A percentile compares a stretch with the other conserved stretches of the same genome.
phyloP scores from a whole-genome alignment of 805 yeast species.

The Cyberlindnera americana region DNA sequence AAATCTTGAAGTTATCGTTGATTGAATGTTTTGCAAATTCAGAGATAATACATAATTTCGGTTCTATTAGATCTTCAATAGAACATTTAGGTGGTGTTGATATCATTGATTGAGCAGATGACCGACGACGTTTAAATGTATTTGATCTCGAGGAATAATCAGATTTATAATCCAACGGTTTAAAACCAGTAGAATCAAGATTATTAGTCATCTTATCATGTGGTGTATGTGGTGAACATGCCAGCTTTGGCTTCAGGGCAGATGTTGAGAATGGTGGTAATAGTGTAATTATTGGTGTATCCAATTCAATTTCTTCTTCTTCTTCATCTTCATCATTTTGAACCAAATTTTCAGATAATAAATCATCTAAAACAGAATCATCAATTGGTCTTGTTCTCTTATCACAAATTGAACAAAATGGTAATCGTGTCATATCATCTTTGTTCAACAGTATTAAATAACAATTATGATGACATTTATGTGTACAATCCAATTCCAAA shows the following conservation, averaged over 20 bases:
- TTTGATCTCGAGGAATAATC: too few species aligned
- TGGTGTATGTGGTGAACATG: constrained; percentile 23
- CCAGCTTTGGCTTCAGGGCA: constrained; percentile 18
- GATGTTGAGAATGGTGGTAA: constrained; percentile 14
- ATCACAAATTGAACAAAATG: constrained; percentile 29
- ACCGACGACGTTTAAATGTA: too few species aligned
- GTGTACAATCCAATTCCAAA: constrained; percentile 40
- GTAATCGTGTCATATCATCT: constrained; percentile 17
- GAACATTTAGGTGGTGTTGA: constrained; percentile 7
- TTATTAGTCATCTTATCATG: constrained; percentile 21
- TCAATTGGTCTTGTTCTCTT: constrained; percentile 26
- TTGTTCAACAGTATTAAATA: constrained; percentile 30
- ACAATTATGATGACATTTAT: constrained; percentile 44
- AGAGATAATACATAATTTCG: constrained; percentile 21
- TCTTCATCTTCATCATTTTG: constrained; percentile 2
- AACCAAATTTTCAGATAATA: constrained; percentile 17
- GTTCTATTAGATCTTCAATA: constrained; percentile 17
- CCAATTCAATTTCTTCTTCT: not conserved
- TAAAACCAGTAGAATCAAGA: constrained; percentile 17
- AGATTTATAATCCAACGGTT: not conserved
- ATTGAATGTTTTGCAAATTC: constrained; percentile 23
- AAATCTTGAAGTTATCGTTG: constrained; percentile 13
- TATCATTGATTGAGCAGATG: too few species aligned
- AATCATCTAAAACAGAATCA: constrained; percentile 26
- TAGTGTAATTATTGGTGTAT: constrained; percentile 1